Evolutionary conservation across 306 rosid species (phyloP).

Genomic region (Medicago ruthenica): DNA sequence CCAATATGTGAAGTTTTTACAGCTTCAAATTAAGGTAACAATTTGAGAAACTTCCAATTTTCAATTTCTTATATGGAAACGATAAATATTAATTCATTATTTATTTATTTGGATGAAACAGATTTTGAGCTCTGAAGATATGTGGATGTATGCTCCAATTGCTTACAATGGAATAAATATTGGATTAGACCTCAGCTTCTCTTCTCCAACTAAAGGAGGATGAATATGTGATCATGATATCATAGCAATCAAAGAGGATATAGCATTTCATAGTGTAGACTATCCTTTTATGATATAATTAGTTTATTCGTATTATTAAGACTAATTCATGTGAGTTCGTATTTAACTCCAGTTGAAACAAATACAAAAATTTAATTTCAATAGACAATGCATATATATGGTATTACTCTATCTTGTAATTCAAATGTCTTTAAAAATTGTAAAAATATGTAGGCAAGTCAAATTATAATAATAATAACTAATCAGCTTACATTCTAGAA

Average conservation of each 20-base stretch:
- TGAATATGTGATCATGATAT: background rate
- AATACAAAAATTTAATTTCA: slow-evolving; percentile 12
- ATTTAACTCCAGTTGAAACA: slow-evolving; percentile 6
- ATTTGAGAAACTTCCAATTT: background rate
- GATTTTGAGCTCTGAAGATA: slow-evolving; percentile 84
- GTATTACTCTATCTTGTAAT: slow-evolving; percentile 5
- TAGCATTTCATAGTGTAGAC: background rate
- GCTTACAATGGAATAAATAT: slow-evolving; percentile 79
- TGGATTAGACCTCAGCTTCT: slow-evolving; percentile 55
- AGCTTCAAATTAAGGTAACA: slow-evolving; percentile 1
- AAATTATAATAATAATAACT: background rate
- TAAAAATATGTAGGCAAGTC: background rate
- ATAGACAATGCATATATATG: slow-evolving; percentile 6
- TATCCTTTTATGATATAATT: background rate
- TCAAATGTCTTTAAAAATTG: slow-evolving; percentile 22
- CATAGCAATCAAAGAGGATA: background rate
- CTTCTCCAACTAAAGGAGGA: slow-evolving; percentile 42
- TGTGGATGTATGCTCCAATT: slow-evolving; percentile 95
- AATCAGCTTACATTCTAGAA: slow-evolving; percentile 10
- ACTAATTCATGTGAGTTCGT: slow-evolving; percentile 4
- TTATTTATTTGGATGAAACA: slow-evolving; percentile 46
- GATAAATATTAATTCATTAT: background rate
- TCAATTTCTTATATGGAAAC: slow-evolving; percentile 4
- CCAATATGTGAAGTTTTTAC: slow-evolving; percentile 54
- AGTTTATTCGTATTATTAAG: background rate